These are phyloP conservation scores for Cytospora chrysosperma DNA, from an alignment of 2,329 filamentous ascomycete genomes.

Conservation along the genomic window DNA sequence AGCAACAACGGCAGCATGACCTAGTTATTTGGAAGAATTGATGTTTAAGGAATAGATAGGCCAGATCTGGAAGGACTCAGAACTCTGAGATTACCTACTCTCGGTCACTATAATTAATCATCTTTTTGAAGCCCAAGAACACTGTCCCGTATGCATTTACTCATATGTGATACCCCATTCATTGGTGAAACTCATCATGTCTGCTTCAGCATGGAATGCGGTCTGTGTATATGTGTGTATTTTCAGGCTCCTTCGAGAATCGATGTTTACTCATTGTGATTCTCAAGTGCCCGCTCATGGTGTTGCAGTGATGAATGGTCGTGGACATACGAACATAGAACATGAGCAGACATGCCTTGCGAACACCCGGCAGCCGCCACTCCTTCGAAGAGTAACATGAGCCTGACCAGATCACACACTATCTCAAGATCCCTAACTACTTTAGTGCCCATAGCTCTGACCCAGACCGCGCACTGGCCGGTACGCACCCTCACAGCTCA, in stretches of 20 bases:
- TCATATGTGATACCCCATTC: not conserved
- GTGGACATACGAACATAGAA: conserved; percentile 39
- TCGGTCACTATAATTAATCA: not conserved
- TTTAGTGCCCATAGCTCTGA: not conserved
- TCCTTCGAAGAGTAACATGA: not conserved
- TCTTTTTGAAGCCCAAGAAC: not conserved
- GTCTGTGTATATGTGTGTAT: not conserved
- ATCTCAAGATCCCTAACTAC: not conserved
- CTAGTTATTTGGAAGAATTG: not conserved
- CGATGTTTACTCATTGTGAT: not conserved
- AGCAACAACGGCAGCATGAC: not conserved
- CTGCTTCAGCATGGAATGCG: not conserved
- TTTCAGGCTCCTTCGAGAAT: not conserved
- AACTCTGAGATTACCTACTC: not conserved
- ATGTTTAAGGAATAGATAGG: not conserved
- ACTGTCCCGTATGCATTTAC: not conserved
- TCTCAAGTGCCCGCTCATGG: not conserved
- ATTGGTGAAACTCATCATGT: not conserved
- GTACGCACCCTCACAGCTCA: not conserved
- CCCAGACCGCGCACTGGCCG: too few relatives aligned
- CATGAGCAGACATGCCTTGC: not conserved
- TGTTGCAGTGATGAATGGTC: conserved; percentile 34
- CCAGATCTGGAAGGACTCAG: not conserved
- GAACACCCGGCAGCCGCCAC: not conserved
- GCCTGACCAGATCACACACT: too few relatives aligned